These are phyloP conservation scores for Senecio squalidus DNA, from an alignment of 140 eudicot species.

Conservation along the genomic window DNA sequence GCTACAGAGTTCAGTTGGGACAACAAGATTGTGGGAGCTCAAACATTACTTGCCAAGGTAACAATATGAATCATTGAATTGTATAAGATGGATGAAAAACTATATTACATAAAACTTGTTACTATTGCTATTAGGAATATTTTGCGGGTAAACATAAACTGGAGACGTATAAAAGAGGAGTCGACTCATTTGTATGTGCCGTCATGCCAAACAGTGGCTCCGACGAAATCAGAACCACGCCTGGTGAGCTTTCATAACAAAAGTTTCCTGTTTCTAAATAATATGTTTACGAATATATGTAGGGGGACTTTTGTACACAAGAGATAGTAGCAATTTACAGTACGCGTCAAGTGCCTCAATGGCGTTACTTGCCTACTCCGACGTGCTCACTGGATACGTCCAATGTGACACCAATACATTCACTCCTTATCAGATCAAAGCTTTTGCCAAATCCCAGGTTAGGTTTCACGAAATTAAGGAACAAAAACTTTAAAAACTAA, in stretches of 20 bases:
- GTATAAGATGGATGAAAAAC: not conserved
- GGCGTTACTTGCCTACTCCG: conserved; percentile 50
- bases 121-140: conserved; percentile 32
- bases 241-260: conserved; percentile 26
- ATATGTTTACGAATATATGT: not conserved
- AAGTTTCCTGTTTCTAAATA: not conserved
- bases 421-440: conserved; percentile 36
- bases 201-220: conserved; percentile 59
- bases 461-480: not conserved
- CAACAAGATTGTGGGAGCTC: conserved; percentile 68
- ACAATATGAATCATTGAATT: not conserved
- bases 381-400: conserved; percentile 31
- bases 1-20: conserved; percentile 80
- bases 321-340: conserved; percentile 63
- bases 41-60: conserved; percentile 59
- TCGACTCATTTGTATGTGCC: conserved; percentile 59
- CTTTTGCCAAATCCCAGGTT: conserved; percentile 75
- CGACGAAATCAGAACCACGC: conserved; percentile 52
- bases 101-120: not conserved
- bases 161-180: conserved; percentile 43
- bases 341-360: conserved; percentile 56
- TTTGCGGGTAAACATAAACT: conserved; percentile 38
- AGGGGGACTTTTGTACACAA: conserved; percentile 65
- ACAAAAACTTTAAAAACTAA: not conserved
- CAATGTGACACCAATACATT: conserved; percentile 46